Evolutionary conservation across 768 basidiomycete genomes (phyloP).

Genomic region (Cystobasidium ongulense): DNA sequence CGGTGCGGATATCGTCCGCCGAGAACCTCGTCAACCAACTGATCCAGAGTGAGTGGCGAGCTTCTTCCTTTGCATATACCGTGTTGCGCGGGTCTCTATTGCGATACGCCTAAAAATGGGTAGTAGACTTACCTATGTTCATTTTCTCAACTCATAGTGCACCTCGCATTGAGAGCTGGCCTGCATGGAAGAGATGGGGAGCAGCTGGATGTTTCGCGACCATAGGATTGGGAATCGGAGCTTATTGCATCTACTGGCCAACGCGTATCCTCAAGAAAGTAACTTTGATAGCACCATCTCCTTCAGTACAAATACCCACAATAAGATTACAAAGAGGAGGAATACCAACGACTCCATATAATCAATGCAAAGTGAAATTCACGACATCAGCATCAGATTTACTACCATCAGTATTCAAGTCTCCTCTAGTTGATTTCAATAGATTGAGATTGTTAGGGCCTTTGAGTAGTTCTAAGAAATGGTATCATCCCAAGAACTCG

Average conservation of each 20-base stretch:
- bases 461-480: background rate
- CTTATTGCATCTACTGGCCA: conserved; percentile 16
- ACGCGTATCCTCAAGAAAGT: conserved; percentile 22
- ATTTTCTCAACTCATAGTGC: background rate
- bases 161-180: conserved; percentile 12
- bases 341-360: background rate
- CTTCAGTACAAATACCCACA: background rate
- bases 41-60: conserved; percentile 18
- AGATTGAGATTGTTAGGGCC: conserved; percentile 13
- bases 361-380: conserved; percentile 4
- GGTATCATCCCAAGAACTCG: conserved; percentile 11
- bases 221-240: background rate
- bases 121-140: background rate
- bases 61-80: too few relatives aligned
- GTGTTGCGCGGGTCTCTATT: background rate
- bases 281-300: background rate
- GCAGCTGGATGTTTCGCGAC: background rate
- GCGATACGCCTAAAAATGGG: background rate
- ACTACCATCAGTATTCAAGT: background rate
- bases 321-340: background rate
- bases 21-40: background rate
- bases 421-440: background rate
- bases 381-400: background rate
- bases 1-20: conserved; percentile 24
- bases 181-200: conserved; percentile 27